Evolutionary conservation across 345 rosid genomes (phyloP).

Genomic region (Eutrema heterophyllum): DNA sequence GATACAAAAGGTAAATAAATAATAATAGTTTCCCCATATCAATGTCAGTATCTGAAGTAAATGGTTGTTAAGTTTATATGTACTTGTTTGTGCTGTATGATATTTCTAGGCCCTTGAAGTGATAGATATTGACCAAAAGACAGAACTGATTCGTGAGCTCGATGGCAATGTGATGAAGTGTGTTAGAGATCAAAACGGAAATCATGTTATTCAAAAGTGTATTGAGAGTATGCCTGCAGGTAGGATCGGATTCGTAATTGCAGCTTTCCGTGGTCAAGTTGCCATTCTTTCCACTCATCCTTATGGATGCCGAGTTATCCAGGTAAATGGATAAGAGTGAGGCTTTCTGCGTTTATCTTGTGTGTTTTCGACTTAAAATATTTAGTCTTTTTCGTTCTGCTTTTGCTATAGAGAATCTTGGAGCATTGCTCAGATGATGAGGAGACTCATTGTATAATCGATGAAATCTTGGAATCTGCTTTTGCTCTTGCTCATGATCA

Average conservation of each 20-base stretch:
- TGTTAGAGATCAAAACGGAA: conserved; percentile 96
- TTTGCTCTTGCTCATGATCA: conserved; percentile 85
- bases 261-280: conserved; percentile 84
- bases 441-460: conserved; percentile 75
- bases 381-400: conserved; percentile 4
- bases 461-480: conserved; percentile 86
- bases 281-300: conserved; percentile 88
- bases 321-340: conserved; percentile 42
- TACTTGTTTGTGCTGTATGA: not conserved
- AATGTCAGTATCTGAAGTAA: not conserved
- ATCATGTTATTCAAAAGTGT: conserved; percentile 96
- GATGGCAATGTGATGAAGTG: conserved; percentile 91
- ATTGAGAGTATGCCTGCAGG: conserved; percentile 74
- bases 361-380: not conserved
- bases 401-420: conserved; percentile 68
- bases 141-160: conserved; percentile 67
- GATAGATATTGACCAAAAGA: conserved; percentile 88
- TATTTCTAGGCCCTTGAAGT: conserved; percentile 85
- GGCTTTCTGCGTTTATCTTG: not conserved
- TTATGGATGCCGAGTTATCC: conserved; percentile 97
- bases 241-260: conserved; percentile 74
- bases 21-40: not conserved
- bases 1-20: conserved; percentile 74
- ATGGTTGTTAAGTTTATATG: not conserved
- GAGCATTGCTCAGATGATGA: conserved; percentile 82